Evolutionary conservation across 139 green algal species (phyloP).

Genomic region (Chlamydomonas applanata): DNA sequence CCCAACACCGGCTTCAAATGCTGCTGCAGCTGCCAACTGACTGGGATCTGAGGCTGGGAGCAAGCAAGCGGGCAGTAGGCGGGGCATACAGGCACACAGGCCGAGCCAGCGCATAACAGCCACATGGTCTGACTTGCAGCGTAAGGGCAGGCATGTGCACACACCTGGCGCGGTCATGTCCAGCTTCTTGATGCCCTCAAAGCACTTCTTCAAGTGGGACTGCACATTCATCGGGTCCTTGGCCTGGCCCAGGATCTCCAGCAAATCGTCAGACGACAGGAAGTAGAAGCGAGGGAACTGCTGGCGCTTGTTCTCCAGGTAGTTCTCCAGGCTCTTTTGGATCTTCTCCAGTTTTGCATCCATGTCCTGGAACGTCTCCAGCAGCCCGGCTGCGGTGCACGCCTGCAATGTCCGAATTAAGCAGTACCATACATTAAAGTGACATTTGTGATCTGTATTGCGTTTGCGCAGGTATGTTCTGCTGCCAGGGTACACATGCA

Average conservation of each 20-base stretch:
- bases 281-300: slow-evolving; percentile 94
- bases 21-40: too few relatives aligned
- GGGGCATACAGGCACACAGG: too few relatives aligned
- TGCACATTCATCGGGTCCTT: slow-evolving; percentile 86
- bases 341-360: slow-evolving; percentile 84
- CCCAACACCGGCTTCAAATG: too few relatives aligned
- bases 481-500: too few relatives aligned
- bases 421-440: neutral
- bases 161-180: slow-evolving; percentile 71
- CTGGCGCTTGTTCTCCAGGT: slow-evolving; percentile 87
- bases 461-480: too few relatives aligned
- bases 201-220: slow-evolving; percentile 85
- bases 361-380: slow-evolving; percentile 81
- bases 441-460: too few relatives aligned
- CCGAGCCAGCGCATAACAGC: too few relatives aligned
- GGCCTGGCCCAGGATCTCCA: slow-evolving; percentile 88
- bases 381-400: slow-evolving; percentile 49
- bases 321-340: slow-evolving; percentile 87
- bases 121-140: too few relatives aligned
- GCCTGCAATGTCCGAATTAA: slow-evolving; percentile 14
- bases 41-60: too few relatives aligned
- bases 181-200: slow-evolving; percentile 76
- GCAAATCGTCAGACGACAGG: slow-evolving; percentile 81
- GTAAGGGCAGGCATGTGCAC: too few relatives aligned
- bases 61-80: too few relatives aligned